These are phyloP conservation scores for Chrysanthemum lavandulifolium DNA, from an alignment of 129 eudicot genomes.

Conservation along the genomic window DNA sequence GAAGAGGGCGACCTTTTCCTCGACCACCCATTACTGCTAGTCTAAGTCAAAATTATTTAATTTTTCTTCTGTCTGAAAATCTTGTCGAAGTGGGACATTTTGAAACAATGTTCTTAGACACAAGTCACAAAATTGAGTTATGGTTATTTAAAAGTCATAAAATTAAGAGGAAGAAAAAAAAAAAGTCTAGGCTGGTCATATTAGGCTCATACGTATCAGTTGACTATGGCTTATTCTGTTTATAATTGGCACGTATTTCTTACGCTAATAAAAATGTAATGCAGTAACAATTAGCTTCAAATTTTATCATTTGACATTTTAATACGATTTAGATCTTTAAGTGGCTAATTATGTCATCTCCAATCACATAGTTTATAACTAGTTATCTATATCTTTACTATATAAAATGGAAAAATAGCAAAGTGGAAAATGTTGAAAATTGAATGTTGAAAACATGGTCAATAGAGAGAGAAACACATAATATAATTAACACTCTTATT, in stretches of 20 bases:
- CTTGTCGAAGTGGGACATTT: background rate
- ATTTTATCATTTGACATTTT: conserved; percentile 17
- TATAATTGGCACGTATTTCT: conserved; percentile 31
- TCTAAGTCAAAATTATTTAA: background rate
- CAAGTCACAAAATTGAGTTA: background rate
- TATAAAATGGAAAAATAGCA: too few relatives aligned
- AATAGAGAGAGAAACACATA: too few relatives aligned
- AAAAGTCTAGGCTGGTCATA: background rate
- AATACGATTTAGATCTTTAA: background rate
- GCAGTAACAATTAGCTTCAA: background rate
- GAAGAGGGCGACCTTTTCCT: too few relatives aligned
- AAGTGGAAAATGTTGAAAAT: too few relatives aligned
- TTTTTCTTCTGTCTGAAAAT: background rate
- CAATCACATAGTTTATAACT: too few relatives aligned
- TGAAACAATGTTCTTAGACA: background rate
- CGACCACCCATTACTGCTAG: too few relatives aligned
- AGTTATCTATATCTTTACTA: too few relatives aligned
- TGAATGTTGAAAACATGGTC: too few relatives aligned
- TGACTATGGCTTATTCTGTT: conserved; percentile 23
- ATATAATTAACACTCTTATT: too few relatives aligned
- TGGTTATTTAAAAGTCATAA: background rate
- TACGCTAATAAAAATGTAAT: conserved; percentile 7
- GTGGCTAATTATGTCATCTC: too few relatives aligned
- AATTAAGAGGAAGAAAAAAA: background rate
- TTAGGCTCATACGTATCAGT: conserved; percentile 30